A percentile compares a stretch with the other conserved stretches of the same genome.
Evolutionary conservation across 306 rosid genomes (phyloP).

Genomic region (Cucurbita argyrosperma): DNA sequence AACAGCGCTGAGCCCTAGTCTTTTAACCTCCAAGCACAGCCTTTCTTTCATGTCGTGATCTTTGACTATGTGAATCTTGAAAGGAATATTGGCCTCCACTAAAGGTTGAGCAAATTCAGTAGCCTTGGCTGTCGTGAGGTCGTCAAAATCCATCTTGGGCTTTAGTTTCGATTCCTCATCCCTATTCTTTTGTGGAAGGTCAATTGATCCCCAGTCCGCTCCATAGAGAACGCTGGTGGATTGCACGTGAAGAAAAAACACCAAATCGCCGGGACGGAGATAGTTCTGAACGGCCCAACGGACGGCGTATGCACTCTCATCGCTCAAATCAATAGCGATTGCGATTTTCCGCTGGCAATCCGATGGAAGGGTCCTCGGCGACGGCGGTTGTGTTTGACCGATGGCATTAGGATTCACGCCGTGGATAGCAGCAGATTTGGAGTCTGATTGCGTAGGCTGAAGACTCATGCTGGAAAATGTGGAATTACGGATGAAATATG

Average conservation of each 20-base stretch:
- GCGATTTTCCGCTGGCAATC: conserved; percentile 64
- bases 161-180: conserved; percentile 30
- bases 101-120: conserved; percentile 44
- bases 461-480: conserved; percentile 20
- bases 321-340: conserved; percentile 85
- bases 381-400: conserved; percentile 11
- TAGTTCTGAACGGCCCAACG: conserved; percentile 86
- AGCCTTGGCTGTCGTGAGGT: conserved; percentile 51
- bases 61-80: conserved; percentile 72
- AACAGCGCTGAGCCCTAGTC: conserved; percentile 74
- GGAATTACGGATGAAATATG: not conserved
- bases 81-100: conserved; percentile 59
- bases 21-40: conserved; percentile 86
- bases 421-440: conserved; percentile 12
- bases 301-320: conserved; percentile 85
- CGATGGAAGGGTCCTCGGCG: conserved; percentile 8
- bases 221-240: conserved; percentile 80
- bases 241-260: conserved; percentile 79
- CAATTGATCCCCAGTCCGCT: conserved; percentile 77
- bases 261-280: conserved; percentile 71
- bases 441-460: conserved; percentile 23
- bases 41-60: conserved; percentile 93
- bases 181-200: not conserved
- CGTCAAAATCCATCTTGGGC: conserved; percentile 61
- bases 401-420: conserved; percentile 17